These are phyloP conservation scores for Saprolegnia parasitica DNA, from an alignment of 352 stramenopile species.

Conservation along the genomic window DNA sequence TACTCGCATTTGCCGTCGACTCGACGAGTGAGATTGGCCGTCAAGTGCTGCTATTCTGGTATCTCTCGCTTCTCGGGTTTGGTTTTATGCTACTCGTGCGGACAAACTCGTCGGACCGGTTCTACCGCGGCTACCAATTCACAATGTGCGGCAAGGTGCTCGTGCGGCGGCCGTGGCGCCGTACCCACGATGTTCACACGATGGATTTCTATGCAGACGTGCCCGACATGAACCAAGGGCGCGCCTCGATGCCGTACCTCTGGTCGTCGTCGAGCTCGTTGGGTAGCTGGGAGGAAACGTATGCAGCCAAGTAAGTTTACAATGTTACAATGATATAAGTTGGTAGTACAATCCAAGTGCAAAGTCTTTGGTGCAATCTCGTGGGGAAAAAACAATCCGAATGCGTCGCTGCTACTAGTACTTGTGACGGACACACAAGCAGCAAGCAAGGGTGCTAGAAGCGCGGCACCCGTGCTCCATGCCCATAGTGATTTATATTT, in stretches of 20 bases:
- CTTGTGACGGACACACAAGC: too few species aligned
- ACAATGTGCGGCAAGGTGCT: conserved; percentile 19
- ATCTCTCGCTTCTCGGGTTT: not conserved
- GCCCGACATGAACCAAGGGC: not conserved
- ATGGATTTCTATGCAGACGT: conserved; percentile 5
- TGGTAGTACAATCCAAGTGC: too few species aligned
- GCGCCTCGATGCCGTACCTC: not conserved
- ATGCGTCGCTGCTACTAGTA: too few species aligned
- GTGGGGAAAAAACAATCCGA: too few species aligned
- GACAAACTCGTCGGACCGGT: conserved; percentile 28
- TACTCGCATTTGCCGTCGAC: conserved; percentile 16
- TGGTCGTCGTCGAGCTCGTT: conserved; percentile 8
- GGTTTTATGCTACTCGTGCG: conserved; percentile 14
- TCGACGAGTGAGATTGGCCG: not conserved
- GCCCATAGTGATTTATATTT: too few species aligned
- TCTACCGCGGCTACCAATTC: conserved; percentile 26
- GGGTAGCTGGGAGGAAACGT: not conserved
- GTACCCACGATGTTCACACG: not conserved
- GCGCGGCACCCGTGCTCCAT: too few species aligned
- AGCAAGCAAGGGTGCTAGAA: too few species aligned
- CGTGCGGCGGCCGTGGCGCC: not conserved
- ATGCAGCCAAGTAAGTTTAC: too few species aligned
- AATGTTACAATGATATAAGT: too few species aligned
- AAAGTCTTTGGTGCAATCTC: too few species aligned
- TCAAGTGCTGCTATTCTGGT: conserved; percentile 6